These are phyloP conservation scores for Zygosaccharomyces pseudorouxii DNA, from an alignment of 805 yeast genomes.

Conservation along the genomic window DNA sequence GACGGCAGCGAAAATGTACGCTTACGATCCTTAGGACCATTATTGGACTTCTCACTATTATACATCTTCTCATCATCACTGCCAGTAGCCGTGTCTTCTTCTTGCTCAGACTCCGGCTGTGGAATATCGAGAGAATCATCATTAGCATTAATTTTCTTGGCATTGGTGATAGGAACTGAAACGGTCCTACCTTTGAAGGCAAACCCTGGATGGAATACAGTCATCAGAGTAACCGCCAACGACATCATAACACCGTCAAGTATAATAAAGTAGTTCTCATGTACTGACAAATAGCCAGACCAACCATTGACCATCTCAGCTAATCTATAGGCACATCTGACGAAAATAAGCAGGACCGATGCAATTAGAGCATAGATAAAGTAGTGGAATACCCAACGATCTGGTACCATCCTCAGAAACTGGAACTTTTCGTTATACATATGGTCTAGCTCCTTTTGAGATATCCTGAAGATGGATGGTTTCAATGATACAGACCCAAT, in stretches of 20 bases:
- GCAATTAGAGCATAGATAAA: slow-evolving; percentile 45
- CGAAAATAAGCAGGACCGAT: slow-evolving; percentile 51
- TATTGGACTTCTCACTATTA: neutral
- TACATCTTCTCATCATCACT: slow-evolving; percentile 1
- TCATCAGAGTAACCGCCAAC: slow-evolving; percentile 42
- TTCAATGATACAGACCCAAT: slow-evolving; percentile 16
- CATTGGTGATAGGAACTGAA: slow-evolving; percentile 25
- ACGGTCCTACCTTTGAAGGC: slow-evolving; percentile 39
- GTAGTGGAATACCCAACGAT: slow-evolving; percentile 36
- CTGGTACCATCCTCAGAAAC: slow-evolving; percentile 29
- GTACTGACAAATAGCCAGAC: slow-evolving; percentile 57
- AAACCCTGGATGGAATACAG: slow-evolving; percentile 61
- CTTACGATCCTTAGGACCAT: neutral
- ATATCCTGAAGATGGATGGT: slow-evolving; percentile 15
- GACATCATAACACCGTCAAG: slow-evolving; percentile 62
- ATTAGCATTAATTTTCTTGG: neutral
- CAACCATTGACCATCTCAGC: slow-evolving; percentile 64
- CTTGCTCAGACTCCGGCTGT: slow-evolving; percentile 5
- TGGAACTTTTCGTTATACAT: slow-evolving; percentile 27
- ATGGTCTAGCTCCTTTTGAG: slow-evolving; percentile 22
- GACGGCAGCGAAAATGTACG: slow-evolving; percentile 4
- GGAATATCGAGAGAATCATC: neutral
- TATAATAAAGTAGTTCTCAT: slow-evolving; percentile 54
- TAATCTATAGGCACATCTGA: slow-evolving; percentile 69
- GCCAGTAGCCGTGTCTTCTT: slow-evolving; percentile 2